Percentiles rank a stretch among this genome's conserved stretches.
Conservation (phyloP, 345 rosid genomes). For the Citrus reticulata region DNA sequence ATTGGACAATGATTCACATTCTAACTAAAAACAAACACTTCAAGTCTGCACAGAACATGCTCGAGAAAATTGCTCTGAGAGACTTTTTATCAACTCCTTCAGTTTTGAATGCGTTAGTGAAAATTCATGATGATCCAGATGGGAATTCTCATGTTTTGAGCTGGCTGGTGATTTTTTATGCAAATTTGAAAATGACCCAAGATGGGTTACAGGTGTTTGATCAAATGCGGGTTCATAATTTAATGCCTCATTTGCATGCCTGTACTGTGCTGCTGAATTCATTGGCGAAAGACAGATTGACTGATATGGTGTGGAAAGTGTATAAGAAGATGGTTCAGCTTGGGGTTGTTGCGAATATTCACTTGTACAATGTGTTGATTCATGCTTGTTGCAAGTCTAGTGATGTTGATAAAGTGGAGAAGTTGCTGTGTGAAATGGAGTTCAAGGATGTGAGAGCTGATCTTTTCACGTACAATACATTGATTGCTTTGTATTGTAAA, state of each 20-base stretch:
- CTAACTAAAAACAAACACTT: conserved; percentile 62
- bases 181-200: conserved; percentile 55
- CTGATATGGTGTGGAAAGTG: conserved; percentile 70
- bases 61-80: conserved; percentile 61
- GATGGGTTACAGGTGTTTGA: conserved; percentile 79
- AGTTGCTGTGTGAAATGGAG: conserved; percentile 77
- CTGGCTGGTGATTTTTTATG: conserved; percentile 73
- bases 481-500: conserved; percentile 76
- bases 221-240: conserved; percentile 45
- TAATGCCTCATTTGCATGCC: conserved; percentile 79
- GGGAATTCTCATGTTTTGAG: conserved; percentile 73
- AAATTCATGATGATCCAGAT: conserved; percentile 51
- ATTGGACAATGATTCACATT: conserved; percentile 79
- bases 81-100: conserved; percentile 73
- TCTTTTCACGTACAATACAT: conserved; percentile 65
- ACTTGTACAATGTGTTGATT: conserved; percentile 77
- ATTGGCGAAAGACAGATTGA: conserved; percentile 63
- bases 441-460: conserved; percentile 56
- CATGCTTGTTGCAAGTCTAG: conserved; percentile 88
- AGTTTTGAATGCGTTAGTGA: conserved; percentile 58
- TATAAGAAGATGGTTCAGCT: conserved; percentile 75
- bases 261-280: conserved; percentile 78
- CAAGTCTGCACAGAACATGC: conserved; percentile 73
- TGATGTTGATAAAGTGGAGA: conserved; percentile 66
- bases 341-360: conserved; percentile 69